These are phyloP conservation scores for Dioscorea cayenensis DNA, from an alignment of 116 monocot genomes.

Conservation along the genomic window DNA sequence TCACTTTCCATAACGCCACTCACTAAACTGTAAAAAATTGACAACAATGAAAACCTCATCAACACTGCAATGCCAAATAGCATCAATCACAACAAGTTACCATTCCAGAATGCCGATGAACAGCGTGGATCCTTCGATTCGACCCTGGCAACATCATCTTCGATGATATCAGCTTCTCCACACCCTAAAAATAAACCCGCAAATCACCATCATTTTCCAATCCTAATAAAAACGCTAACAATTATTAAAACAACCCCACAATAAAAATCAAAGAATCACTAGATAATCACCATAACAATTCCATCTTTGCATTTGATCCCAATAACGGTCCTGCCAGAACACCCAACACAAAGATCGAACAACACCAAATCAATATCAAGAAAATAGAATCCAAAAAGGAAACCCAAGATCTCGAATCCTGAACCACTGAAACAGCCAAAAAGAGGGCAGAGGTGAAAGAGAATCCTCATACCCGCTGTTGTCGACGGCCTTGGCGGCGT, in stretches of 20 bases:
- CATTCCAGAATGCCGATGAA: constrained; percentile 81
- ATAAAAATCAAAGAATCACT: background rate
- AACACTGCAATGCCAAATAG: background rate
- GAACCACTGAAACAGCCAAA: too few relatives aligned
- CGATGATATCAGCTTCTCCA: constrained; percentile 83
- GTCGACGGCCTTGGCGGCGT: constrained; percentile 95
- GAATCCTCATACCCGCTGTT: constrained; percentile 67
- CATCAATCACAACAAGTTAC: constrained; percentile 20
- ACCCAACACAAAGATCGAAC: background rate
- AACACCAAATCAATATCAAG: background rate
- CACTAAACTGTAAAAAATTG: too few relatives aligned
- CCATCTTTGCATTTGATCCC: constrained; percentile 99
- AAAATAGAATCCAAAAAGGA: background rate
- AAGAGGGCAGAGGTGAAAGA: background rate
- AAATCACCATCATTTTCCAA: background rate
- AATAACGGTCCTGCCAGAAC: constrained; percentile 56
- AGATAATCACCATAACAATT: constrained; percentile 52
- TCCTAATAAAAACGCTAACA: background rate
- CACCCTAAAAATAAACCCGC: constrained; percentile 44
- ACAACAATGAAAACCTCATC: too few relatives aligned
- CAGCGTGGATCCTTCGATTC: constrained; percentile 87
- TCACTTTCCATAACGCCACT: too few relatives aligned
- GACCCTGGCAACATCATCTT: constrained; percentile 94
- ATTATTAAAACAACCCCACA: too few relatives aligned
- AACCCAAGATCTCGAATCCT: too few relatives aligned